Percentiles rank a stretch among this genome's conserved stretches.
Evolutionary conservation across 2,329 filamentous ascomycete genomes (phyloP).

Genomic region (Diaporthe aspalathi): DNA sequence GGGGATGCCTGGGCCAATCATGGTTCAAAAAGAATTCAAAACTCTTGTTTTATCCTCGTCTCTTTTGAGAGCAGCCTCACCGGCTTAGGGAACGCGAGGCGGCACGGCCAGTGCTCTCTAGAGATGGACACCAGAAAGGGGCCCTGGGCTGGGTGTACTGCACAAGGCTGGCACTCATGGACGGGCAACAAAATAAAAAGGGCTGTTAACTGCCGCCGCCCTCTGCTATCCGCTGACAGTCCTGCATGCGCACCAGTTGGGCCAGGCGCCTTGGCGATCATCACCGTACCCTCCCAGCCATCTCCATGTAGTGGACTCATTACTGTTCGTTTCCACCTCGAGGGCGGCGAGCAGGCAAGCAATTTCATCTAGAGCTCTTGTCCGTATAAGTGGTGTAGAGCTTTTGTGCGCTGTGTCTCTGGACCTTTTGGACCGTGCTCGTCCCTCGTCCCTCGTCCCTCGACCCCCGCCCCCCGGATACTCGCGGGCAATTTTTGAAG

Average conservation of each 20-base stretch:
- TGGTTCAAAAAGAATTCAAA: slow-evolving; percentile 41
- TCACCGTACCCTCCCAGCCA: background rate
- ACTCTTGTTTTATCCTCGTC: slow-evolving; percentile 38
- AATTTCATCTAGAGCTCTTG: background rate
- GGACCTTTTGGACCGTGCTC: too few relatives aligned
- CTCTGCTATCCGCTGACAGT: slow-evolving; percentile 9
- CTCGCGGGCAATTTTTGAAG: background rate
- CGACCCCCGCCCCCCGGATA: too few relatives aligned
- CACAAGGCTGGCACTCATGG: slow-evolving; percentile 29
- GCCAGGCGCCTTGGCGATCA: slow-evolving; percentile 20
- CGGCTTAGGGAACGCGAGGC: slow-evolving; percentile 25
- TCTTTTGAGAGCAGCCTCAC: slow-evolving; percentile 33
- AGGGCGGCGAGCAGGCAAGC: background rate
- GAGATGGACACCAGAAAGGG: slow-evolving; percentile 35
- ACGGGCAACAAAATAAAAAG: slow-evolving; percentile 34
- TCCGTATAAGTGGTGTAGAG: background rate
- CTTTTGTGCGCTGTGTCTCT: too few relatives aligned
- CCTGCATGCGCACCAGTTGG: slow-evolving; percentile 6
- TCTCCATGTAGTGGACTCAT: background rate
- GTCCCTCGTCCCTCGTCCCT: too few relatives aligned
- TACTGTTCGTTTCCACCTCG: background rate
- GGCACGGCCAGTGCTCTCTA: slow-evolving; percentile 26
- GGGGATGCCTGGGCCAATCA: slow-evolving; percentile 33
- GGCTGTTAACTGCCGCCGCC: slow-evolving; percentile 21
- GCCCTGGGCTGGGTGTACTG: slow-evolving; percentile 32